Percentiles rank a stretch among this genome's conserved stretches.
Conservation (phyloP, 1,139 yeast genomes). For the Candida smagusa region DNA sequence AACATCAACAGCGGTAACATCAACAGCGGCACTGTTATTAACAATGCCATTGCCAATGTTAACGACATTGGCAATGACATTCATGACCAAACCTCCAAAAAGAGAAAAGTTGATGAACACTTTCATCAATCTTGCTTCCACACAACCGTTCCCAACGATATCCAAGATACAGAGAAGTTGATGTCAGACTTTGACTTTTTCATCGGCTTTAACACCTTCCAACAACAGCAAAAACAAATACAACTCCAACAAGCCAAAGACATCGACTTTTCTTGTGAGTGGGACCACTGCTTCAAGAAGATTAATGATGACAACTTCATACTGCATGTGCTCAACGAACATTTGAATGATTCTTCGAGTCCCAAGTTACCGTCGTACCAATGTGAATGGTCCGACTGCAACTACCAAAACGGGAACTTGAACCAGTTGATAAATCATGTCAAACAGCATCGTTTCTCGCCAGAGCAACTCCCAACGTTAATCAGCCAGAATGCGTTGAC, state of each 20-base stretch:
- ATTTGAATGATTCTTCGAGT: constrained; percentile 30
- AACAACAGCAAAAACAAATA: constrained; percentile 12
- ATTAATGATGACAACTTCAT: constrained; percentile 46
- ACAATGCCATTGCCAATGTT: too few relatives aligned
- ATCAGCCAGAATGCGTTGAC: constrained; percentile 13
- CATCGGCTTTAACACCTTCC: constrained; percentile 40
- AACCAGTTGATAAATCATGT: constrained; percentile 59
- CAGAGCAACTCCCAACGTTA: constrained; percentile 7
- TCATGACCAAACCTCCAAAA: constrained; percentile 4
- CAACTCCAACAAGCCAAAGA: not conserved
- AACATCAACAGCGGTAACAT: too few relatives aligned
- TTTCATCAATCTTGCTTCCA: constrained; percentile 48
- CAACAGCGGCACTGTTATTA: too few relatives aligned
- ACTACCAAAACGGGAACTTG: constrained; percentile 49
- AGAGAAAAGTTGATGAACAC: constrained; percentile 16
- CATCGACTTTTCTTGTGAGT: constrained; percentile 37
- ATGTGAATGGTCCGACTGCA: constrained; percentile 78
- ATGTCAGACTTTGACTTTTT: constrained; percentile 43
- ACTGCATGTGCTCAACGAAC: constrained; percentile 57
- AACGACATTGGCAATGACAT: not conserved
- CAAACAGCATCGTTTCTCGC: constrained; percentile 29
- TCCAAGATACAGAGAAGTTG: constrained; percentile 13
- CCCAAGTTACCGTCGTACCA: constrained; percentile 23
- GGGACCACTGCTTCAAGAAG: constrained; percentile 52
- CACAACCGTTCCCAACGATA: constrained; percentile 35